Evolutionary conservation across 345 rosid genomes (phyloP).

Genomic region (Geranium rotundifolium): DNA sequence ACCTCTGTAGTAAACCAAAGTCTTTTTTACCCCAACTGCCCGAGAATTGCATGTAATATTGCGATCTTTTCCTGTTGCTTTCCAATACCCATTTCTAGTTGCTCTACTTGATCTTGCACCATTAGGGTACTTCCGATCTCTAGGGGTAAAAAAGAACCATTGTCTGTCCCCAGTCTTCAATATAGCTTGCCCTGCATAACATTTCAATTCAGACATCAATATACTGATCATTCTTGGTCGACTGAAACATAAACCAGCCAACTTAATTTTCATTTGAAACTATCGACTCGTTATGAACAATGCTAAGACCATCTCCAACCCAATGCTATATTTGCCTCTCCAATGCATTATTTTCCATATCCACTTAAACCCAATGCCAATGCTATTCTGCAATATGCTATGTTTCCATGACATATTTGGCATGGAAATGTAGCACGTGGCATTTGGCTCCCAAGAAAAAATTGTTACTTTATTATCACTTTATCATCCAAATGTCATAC

Average conservation of each 20-base stretch:
- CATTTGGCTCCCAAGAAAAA: too few relatives aligned
- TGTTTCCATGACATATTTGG: too few relatives aligned
- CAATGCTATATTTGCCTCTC: too few relatives aligned
- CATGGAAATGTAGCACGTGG: too few relatives aligned
- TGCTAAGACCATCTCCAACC: too few relatives aligned
- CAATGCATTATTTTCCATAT: too few relatives aligned
- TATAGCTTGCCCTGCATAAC: constrained; percentile 39
- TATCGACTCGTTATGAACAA: too few relatives aligned
- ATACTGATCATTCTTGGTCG: not conserved
- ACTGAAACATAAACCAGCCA: not conserved
- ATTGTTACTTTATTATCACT: too few relatives aligned
- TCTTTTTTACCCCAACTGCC: constrained; percentile 68
- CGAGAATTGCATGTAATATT: constrained; percentile 37
- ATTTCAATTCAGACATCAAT: not conserved
- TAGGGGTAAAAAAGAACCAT: constrained; percentile 82
- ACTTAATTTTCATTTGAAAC: too few relatives aligned
- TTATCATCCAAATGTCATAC: too few relatives aligned
- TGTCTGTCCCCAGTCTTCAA: constrained; percentile 79
- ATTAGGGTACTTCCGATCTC: constrained; percentile 82
- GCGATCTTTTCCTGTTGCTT: constrained; percentile 85
- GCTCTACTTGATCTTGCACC: constrained; percentile 83
- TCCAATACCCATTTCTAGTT: constrained; percentile 71
- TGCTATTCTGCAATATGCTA: too few relatives aligned
- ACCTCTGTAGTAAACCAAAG: constrained; percentile 71
- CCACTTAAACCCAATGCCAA: too few relatives aligned